Conservation (phyloP, 2,329 filamentous ascomycete genomes). For the Teratosphaeria epicoccoides region DNA sequence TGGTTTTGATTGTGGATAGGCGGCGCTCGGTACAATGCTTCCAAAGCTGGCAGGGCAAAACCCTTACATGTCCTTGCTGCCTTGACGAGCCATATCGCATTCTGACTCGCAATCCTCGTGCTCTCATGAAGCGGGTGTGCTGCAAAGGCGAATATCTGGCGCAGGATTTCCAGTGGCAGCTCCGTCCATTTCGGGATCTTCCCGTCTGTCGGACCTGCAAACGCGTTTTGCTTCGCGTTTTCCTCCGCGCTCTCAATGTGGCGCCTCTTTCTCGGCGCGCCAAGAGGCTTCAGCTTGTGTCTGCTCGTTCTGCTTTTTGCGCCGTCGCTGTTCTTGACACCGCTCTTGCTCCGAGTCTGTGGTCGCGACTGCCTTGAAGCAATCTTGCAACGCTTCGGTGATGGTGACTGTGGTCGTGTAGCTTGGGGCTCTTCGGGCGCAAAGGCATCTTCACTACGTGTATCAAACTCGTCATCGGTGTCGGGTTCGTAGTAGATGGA, state of each 20-base stretch:
- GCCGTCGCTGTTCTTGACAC: neutral
- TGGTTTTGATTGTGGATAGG: slow-evolving; percentile 19
- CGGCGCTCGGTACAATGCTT: slow-evolving; percentile 27
- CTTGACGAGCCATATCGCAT: slow-evolving; percentile 24
- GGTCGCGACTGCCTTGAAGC: slow-evolving; percentile 10
- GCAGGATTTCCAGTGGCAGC: slow-evolving; percentile 25
- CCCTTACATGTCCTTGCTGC: slow-evolving; percentile 24
- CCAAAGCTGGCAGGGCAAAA: slow-evolving; percentile 27
- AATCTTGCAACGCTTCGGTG: slow-evolving; percentile 15
- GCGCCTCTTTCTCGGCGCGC: neutral
- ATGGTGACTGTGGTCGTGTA: slow-evolving; percentile 8
- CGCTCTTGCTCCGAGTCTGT: slow-evolving; percentile 16
- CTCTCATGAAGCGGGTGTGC: slow-evolving; percentile 17
- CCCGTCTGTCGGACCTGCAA: slow-evolving; percentile 24
- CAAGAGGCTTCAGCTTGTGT: neutral
- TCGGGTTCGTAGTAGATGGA: slow-evolving; percentile 27
- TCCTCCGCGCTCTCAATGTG: neutral
- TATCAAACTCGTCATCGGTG: slow-evolving; percentile 25
- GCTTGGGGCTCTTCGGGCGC: slow-evolving; percentile 7
- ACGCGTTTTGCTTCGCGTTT: slow-evolving; percentile 9
- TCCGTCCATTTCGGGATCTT: slow-evolving; percentile 25
- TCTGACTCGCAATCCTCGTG: slow-evolving; percentile 12
- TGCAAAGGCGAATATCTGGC: slow-evolving; percentile 26
- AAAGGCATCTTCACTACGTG: slow-evolving; percentile 16
- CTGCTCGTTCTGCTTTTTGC: slow-evolving; percentile 1